A percentile compares a stretch with the other conserved stretches of the same genome.
phyloP scores from a whole-genome alignment of 1,139 yeast genomes.

The Diutina neorugosa region DNA sequence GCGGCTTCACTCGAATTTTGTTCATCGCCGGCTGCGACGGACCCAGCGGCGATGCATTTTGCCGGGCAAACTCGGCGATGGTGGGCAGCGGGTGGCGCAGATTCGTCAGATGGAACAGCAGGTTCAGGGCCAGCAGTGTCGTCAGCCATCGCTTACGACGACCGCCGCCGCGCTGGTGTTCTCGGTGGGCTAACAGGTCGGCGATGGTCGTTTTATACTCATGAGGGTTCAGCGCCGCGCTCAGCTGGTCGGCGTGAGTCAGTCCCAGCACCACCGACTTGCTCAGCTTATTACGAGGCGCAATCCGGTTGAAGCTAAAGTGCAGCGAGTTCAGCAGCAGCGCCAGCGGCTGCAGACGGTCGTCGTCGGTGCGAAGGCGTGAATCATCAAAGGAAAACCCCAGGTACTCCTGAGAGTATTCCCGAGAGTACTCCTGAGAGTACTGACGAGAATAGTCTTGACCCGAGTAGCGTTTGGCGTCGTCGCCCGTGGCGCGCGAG shows the following conservation, averaged over 20 bases:
- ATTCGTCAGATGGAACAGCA: slow-evolving; percentile 3
- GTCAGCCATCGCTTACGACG: not conserved
- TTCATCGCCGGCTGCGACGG: not conserved
- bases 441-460: not conserved
- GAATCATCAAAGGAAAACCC: not conserved
- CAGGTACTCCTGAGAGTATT: not conserved
- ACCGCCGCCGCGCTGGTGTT: not conserved
- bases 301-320: slow-evolving; percentile 2
- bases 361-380: not conserved
- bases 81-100: slow-evolving; percentile 4
- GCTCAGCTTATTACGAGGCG: not conserved
- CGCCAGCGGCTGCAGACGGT: not conserved
- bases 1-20: not conserved
- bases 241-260: slow-evolving; percentile 1
- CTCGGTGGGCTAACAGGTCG: not conserved
- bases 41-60: not conserved
- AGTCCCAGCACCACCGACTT: not conserved
- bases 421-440: not conserved
- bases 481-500: not conserved
- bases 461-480: not conserved
- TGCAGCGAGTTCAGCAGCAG: not conserved
- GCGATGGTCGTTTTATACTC: slow-evolving; percentile 2
- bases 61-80: slow-evolving; percentile 2
- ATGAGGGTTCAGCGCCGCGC: not conserved
- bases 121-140: not conserved